Percentiles rank a stretch among this genome's conserved stretches.
phyloP scores from a whole-genome alignment of 306 rosid genomes.

The Quercus glauca region DNA sequence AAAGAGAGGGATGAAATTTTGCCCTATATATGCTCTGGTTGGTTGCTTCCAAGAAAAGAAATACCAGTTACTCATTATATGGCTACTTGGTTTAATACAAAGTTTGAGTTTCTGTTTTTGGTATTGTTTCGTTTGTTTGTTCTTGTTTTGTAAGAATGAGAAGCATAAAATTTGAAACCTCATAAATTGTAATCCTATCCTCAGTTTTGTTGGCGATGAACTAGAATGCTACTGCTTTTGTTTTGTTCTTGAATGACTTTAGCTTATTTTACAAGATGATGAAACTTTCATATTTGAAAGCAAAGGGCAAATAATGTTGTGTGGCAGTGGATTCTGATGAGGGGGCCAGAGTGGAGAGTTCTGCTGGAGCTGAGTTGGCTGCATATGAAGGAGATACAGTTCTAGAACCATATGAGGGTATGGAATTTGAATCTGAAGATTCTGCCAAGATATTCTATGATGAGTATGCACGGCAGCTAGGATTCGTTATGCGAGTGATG shows the following conservation, averaged over 20 bases:
- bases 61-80: background rate
- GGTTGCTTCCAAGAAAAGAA: background rate
- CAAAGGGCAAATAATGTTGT: conserved; percentile 21
- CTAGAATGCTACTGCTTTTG: background rate
- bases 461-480: conserved; percentile 74
- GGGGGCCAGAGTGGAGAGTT: conserved; percentile 44
- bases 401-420: conserved; percentile 78
- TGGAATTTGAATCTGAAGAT: conserved; percentile 94
- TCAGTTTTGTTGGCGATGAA: background rate
- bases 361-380: conserved; percentile 36
- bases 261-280: background rate
- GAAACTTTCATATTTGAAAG: conserved; percentile 19
- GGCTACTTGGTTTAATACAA: background rate
- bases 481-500: conserved; percentile 98
- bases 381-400: conserved; percentile 42
- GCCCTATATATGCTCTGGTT: background rate
- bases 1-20: background rate
- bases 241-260: background rate
- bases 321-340: conserved; percentile 66
- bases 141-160: background rate
- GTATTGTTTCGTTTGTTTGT: background rate
- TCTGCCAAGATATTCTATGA: conserved; percentile 94
- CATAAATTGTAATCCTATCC: background rate
- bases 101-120: background rate
- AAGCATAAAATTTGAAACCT: background rate